phyloP scores from a whole-genome alignment of 176 grass and related monocot genomes.

The Carex littledalei region DNA sequence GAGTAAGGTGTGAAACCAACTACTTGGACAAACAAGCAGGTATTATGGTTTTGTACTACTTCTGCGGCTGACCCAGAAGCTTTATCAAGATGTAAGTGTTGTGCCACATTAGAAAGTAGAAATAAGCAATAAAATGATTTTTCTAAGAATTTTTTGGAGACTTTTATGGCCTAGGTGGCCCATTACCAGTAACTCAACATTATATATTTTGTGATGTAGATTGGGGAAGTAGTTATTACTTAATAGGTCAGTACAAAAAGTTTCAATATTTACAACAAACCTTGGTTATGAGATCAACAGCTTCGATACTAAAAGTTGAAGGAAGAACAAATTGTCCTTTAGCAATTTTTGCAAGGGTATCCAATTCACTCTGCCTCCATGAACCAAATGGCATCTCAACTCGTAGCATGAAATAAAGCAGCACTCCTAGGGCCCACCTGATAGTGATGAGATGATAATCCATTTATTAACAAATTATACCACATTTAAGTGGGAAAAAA shows the following conservation, averaged over 20 bases:
- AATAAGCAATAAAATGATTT: not conserved
- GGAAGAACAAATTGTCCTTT: conserved; percentile 74
- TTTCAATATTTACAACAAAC: conserved; percentile 22
- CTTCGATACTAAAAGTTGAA: conserved; percentile 53
- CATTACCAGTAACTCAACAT: not conserved
- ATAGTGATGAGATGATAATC: conserved; percentile 25
- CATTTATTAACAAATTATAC: not conserved
- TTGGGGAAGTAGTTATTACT: not conserved
- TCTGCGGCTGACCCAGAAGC: not conserved
- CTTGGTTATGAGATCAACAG: conserved; percentile 80
- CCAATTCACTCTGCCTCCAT: conserved; percentile 78
- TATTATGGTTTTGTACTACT: not conserved
- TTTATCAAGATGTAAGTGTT: not conserved
- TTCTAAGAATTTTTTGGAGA: not conserved
- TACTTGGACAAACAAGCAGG: not conserved
- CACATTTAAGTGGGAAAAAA: not conserved
- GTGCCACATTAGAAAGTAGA: not conserved
- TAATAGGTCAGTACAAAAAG: not conserved
- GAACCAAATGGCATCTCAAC: conserved; percentile 92
- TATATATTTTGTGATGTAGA: not conserved
- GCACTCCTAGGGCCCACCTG: conserved; percentile 92
- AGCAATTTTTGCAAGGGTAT: conserved; percentile 79
- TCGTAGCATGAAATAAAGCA: conserved; percentile 94
- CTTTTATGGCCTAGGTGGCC: not conserved
- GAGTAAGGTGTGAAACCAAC: not conserved